These are phyloP conservation scores for Sporothrix sp. DNA, from an alignment of 2,329 filamentous ascomycete species.

Conservation along the genomic window DNA sequence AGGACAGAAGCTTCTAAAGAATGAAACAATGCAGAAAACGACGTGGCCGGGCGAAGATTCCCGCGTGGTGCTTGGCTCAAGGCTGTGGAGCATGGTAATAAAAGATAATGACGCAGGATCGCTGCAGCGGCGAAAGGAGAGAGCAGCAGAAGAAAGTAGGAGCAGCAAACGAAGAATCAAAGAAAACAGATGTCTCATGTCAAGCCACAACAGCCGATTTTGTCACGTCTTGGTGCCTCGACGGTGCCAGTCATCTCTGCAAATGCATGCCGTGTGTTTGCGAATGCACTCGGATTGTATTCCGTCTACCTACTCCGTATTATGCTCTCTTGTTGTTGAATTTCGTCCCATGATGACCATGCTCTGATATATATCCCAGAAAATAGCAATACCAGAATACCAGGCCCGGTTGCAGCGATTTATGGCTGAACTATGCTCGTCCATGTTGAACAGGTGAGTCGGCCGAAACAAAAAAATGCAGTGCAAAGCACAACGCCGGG, in stretches of 20 bases:
- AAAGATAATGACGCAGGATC: background rate
- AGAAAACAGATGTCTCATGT: background rate
- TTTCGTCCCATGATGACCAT: background rate
- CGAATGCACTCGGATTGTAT: background rate
- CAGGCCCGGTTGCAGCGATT: background rate
- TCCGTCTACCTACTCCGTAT: background rate
- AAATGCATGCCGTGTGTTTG: too few species aligned
- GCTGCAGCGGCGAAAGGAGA: background rate
- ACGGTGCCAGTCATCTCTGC: too few species aligned
- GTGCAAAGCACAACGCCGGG: slow-evolving; percentile 1
- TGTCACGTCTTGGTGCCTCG: slow-evolving; percentile 2
- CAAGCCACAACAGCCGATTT: background rate
- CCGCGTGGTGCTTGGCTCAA: background rate
- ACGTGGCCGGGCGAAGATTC: background rate
- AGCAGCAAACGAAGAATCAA: background rate
- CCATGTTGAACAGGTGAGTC: slow-evolving; percentile 19
- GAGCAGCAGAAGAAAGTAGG: too few species aligned
- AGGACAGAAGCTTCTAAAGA: background rate
- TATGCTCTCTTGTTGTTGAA: slow-evolving; percentile 6
- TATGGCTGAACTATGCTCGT: slow-evolving; percentile 5
- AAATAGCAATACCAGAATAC: background rate
- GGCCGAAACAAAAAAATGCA: slow-evolving; percentile 6
- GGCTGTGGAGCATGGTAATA: background rate
- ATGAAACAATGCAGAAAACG: background rate
- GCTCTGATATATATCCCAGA: background rate